Percentiles rank a stretch among this genome's conserved stretches.
These are phyloP conservation scores for Tolypocladium sp. DNA, from an alignment of 2,329 filamentous ascomycete species.

Conservation along the genomic window DNA sequence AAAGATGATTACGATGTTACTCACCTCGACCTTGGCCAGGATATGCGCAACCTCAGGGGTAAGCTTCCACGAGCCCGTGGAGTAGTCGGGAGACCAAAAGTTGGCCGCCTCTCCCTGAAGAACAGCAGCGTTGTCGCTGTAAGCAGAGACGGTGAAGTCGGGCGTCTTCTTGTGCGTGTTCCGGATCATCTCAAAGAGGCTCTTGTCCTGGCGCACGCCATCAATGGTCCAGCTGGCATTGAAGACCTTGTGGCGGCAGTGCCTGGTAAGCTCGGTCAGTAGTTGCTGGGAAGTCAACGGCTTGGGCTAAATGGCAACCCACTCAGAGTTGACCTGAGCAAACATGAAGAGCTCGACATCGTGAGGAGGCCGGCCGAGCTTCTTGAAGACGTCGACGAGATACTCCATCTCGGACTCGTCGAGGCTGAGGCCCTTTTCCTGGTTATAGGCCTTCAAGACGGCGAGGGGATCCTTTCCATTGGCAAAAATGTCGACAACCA, in stretches of 20 bases:
- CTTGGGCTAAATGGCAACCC: not conserved
- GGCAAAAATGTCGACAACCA: constrained; percentile 66
- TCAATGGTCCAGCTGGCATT: constrained; percentile 96
- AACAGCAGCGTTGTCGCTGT: constrained; percentile 97
- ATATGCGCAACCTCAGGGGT: constrained; percentile 82
- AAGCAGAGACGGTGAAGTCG: constrained; percentile 82
- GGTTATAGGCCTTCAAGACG: constrained; percentile 75
- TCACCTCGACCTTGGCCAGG: constrained; percentile 75
- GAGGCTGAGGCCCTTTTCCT: constrained; percentile 72
- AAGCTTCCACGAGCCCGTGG: constrained; percentile 79
- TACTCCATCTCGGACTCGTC: constrained; percentile 89
- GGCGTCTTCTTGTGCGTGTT: constrained; percentile 85
- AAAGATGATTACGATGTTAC: not conserved
- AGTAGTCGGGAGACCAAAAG: constrained; percentile 79
- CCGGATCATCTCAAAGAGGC: constrained; percentile 90
- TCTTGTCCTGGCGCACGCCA: constrained; percentile 67
- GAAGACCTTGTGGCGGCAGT: constrained; percentile 81
- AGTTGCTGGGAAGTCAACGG: not conserved
- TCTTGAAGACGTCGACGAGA: constrained; percentile 54
- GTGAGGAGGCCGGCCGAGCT: constrained; percentile 53
- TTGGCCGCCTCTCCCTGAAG: constrained; percentile 29
- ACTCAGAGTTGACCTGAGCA: constrained; percentile 94
- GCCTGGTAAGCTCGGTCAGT: constrained; percentile 22
- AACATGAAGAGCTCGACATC: constrained; percentile 99
- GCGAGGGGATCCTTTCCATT: constrained; percentile 56